Percentiles rank a stretch among this genome's conserved stretches.
phyloP scores from a whole-genome alignment of 306 rosid genomes.

The Prunus campanulata region DNA sequence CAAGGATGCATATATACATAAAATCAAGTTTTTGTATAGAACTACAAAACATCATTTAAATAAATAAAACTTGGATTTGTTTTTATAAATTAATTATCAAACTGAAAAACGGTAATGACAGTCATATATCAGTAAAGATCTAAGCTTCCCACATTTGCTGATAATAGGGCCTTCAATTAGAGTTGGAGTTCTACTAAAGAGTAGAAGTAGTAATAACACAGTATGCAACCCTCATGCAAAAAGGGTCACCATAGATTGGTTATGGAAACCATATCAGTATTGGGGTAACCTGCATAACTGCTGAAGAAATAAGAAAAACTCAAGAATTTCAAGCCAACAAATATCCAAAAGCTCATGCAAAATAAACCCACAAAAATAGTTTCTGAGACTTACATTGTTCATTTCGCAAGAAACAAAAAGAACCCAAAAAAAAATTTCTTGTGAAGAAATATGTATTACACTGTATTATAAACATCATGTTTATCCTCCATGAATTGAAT shows the following conservation, averaged over 20 bases:
- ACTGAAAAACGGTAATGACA: not conserved
- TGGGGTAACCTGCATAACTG: not conserved
- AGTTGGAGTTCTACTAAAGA: not conserved
- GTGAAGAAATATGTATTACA: not conserved
- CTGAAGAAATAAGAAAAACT: not conserved
- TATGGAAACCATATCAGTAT: slow-evolving; percentile 1
- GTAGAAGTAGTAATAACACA: not conserved
- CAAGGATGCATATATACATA: not conserved
- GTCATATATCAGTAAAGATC: not conserved
- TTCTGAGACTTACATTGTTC: slow-evolving; percentile 6
- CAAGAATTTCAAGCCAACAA: slow-evolving; percentile 10
- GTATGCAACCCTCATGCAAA: not conserved
- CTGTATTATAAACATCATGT: not conserved
- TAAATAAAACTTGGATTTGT: not conserved
- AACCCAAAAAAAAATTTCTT: not conserved
- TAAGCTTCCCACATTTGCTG: not conserved
- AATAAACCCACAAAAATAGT: not conserved
- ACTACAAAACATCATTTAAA: not conserved
- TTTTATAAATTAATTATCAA: not conserved
- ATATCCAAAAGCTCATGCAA: slow-evolving; percentile 9
- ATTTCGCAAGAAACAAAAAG: not conserved
- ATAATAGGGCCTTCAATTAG: not conserved
- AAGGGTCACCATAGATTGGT: not conserved
- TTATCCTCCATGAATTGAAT: slow-evolving; percentile 6
- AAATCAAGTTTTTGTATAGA: not conserved